Evolutionary conservation across 495 filamentous ascomycete genomes (phyloP).

Genomic region (Tuber microsphaerosporum): DNA sequence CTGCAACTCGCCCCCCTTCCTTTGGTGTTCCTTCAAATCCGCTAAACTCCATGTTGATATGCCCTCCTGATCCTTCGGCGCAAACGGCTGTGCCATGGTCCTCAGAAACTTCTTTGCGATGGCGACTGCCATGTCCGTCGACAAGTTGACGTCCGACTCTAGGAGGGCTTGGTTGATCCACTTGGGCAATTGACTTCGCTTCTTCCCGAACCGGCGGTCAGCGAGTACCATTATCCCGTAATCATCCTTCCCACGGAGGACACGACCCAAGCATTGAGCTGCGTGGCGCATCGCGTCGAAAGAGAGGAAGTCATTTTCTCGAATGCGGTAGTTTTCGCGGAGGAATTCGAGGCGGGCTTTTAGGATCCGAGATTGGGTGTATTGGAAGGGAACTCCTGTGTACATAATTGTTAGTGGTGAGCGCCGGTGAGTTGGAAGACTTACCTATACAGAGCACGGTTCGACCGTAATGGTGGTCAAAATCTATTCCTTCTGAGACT

Average conservation of each 20-base stretch:
- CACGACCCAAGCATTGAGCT: slow-evolving; percentile 91
- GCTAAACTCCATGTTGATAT: slow-evolving; percentile 81
- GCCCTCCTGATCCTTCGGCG: slow-evolving; percentile 73
- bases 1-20: slow-evolving; percentile 52
- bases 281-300: slow-evolving; percentile 99
- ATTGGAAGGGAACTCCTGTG: slow-evolving; percentile 83
- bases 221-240: slow-evolving; percentile 99
- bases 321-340: slow-evolving; percentile 91
- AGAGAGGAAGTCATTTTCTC: slow-evolving; percentile 95
- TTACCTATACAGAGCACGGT: slow-evolving; percentile 82
- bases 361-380: slow-evolving; percentile 93
- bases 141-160: slow-evolving; percentile 77
- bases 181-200: slow-evolving; percentile 82
- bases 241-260: slow-evolving; percentile 93
- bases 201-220: slow-evolving; percentile 83
- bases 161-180: slow-evolving; percentile 90
- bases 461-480: slow-evolving; percentile 97
- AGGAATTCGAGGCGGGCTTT: slow-evolving; percentile 95
- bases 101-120: slow-evolving; percentile 80
- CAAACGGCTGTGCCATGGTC: slow-evolving; percentile 85
- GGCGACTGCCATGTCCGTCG: slow-evolving; percentile 90
- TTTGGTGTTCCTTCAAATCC: slow-evolving; percentile 70
- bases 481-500: slow-evolving; percentile 96
- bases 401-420: neutral
- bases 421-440: neutral